Conservation (phyloP, 345 rosid species). For the Atalantia buxifolia region DNA sequence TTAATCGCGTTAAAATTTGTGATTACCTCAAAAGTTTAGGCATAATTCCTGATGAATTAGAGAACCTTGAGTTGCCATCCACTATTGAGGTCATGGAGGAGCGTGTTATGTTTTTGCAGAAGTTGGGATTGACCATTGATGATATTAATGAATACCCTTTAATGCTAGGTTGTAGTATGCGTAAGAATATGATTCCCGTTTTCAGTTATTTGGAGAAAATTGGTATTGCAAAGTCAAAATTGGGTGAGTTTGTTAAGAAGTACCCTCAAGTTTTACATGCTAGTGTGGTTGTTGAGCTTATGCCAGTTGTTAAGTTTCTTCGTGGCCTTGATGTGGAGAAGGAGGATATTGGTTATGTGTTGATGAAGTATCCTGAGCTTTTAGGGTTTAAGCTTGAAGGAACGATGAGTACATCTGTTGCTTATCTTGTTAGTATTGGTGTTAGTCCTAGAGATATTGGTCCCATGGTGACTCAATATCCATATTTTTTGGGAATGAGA, state of each 20-base stretch:
- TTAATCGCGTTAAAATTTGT: slow-evolving; percentile 84
- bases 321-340: slow-evolving; percentile 89
- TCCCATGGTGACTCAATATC: slow-evolving; percentile 92
- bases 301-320: slow-evolving; percentile 84
- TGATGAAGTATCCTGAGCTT: slow-evolving; percentile 86
- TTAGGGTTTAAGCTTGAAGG: slow-evolving; percentile 96
- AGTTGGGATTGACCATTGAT: slow-evolving; percentile 67
- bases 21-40: slow-evolving; percentile 83
- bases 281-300: slow-evolving; percentile 88
- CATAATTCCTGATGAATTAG: slow-evolving; percentile 83
- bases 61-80: slow-evolving; percentile 74
- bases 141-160: slow-evolving; percentile 86
- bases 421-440: slow-evolving; percentile 88
- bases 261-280: slow-evolving; percentile 82
- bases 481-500: slow-evolving; percentile 85
- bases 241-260: slow-evolving; percentile 80
- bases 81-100: slow-evolving; percentile 85
- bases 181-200: slow-evolving; percentile 91
- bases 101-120: slow-evolving; percentile 86
- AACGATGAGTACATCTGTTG: slow-evolving; percentile 87
- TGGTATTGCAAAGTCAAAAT: slow-evolving; percentile 64
- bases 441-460: slow-evolving; percentile 91
- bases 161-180: slow-evolving; percentile 77
- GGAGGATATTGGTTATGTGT: slow-evolving; percentile 75
- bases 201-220: slow-evolving; percentile 78